Evolutionary conservation across 371 early-diverging fungal species (phyloP).

Genomic region (Lichtheimia ornata): DNA sequence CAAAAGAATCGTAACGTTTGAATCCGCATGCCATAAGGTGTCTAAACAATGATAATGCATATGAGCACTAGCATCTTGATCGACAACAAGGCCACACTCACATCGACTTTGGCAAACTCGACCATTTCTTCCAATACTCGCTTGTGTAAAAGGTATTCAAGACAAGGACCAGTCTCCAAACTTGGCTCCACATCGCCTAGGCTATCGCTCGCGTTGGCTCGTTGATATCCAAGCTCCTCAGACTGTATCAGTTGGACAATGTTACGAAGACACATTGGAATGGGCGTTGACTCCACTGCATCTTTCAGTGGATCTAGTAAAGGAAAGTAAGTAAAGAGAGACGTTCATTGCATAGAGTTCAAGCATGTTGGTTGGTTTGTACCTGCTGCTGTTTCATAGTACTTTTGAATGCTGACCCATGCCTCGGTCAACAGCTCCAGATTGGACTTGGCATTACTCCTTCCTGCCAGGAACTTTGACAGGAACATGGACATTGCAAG

Average conservation of each 20-base stretch:
- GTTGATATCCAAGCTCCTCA: slow-evolving; percentile 48
- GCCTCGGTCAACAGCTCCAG: slow-evolving; percentile 45
- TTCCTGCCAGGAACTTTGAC: slow-evolving; percentile 49
- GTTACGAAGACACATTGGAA: slow-evolving; percentile 44
- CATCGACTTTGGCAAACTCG: slow-evolving; percentile 57
- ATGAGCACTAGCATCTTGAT: neutral
- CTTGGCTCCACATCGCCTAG: neutral
- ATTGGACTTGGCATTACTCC: slow-evolving; percentile 47
- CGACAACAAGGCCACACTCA: slow-evolving; percentile 10
- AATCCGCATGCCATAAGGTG: slow-evolving; percentile 56
- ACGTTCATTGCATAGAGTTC: neutral
- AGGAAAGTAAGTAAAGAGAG: neutral
- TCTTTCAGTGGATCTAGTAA: slow-evolving; percentile 47
- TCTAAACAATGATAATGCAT: slow-evolving; percentile 23
- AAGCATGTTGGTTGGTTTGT: slow-evolving; percentile 2
- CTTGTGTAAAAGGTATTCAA: slow-evolving; percentile 48
- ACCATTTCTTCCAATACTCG: slow-evolving; percentile 51
- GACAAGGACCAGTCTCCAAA: slow-evolving; percentile 53
- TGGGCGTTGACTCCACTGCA: slow-evolving; percentile 53
- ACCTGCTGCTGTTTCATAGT: slow-evolving; percentile 54
- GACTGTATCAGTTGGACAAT: slow-evolving; percentile 53
- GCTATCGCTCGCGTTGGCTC: slow-evolving; percentile 35
- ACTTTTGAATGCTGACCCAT: slow-evolving; percentile 52
- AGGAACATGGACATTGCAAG: slow-evolving; percentile 44
- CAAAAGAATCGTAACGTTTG: slow-evolving; percentile 52